A percentile compares a stretch with the other conserved stretches of the same genome.
Evolutionary conservation across 306 rosid genomes (phyloP).

Genomic region (Glycine latifolia): DNA sequence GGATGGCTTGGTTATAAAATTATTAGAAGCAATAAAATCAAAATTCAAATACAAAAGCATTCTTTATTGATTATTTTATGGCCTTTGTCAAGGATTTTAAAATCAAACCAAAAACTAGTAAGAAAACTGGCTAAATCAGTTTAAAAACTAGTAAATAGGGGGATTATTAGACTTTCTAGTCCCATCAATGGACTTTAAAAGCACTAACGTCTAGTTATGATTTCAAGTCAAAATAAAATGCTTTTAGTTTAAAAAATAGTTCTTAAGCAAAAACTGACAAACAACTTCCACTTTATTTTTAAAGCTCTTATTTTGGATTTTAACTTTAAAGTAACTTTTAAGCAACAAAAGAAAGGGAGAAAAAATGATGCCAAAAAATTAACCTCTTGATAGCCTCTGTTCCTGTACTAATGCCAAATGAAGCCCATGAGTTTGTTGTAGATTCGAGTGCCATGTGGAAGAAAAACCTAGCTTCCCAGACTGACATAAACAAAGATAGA

Average conservation of each 20-base stretch:
- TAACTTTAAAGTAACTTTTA: background rate
- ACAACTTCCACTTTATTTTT: background rate
- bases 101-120: too few relatives aligned
- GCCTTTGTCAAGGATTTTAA: too few relatives aligned
- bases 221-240: slow-evolving; percentile 33
- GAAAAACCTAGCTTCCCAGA: too few relatives aligned
- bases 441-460: slow-evolving; percentile 83
- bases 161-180: background rate
- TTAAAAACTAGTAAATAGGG: background rate
- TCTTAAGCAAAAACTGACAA: background rate
- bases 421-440: slow-evolving; percentile 84
- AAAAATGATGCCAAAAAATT: slow-evolving; percentile 2
- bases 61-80: too few relatives aligned
- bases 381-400: slow-evolving; percentile 96
- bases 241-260: background rate
- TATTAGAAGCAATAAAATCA: too few relatives aligned
- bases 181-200: slow-evolving; percentile 18
- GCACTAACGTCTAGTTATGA: slow-evolving; percentile 31
- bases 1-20: too few relatives aligned
- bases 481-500: slow-evolving; percentile 53
- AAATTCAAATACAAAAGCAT: too few relatives aligned
- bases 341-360: background rate
- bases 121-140: too few relatives aligned
- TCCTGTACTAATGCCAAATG: slow-evolving; percentile 75
- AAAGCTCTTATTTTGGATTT: background rate